Conservation (phyloP, 208 protist genomes). For the Leishmania turanica region DNA sequence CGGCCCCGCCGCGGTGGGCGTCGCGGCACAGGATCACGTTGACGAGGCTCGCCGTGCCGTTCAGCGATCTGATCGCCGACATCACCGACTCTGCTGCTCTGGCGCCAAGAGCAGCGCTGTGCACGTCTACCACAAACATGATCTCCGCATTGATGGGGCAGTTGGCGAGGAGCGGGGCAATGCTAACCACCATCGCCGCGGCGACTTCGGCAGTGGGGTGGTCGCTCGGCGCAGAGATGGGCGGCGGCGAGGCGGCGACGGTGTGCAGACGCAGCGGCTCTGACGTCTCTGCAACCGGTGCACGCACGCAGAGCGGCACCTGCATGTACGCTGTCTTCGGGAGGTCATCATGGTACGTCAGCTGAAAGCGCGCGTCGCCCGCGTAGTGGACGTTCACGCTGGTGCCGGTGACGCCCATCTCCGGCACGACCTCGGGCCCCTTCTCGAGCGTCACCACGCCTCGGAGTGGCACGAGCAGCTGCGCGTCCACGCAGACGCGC, state of each 20-base stretch:
- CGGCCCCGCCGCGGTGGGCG: constrained; percentile 22
- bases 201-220: constrained; percentile 22
- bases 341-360: constrained; percentile 29
- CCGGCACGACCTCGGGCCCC: constrained; percentile 9
- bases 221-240: constrained; percentile 27
- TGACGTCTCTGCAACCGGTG: constrained; percentile 39
- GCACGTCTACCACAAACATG: constrained; percentile 67
- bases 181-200: constrained; percentile 41
- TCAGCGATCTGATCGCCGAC: constrained; percentile 25
- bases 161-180: constrained; percentile 51
- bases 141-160: constrained; percentile 62
- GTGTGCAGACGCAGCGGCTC: constrained; percentile 65
- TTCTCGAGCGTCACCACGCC: constrained; percentile 46
- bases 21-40: constrained; percentile 62
- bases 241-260: not conserved
- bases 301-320: constrained; percentile 35
- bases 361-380: constrained; percentile 47
- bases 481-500: constrained; percentile 22
- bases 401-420: constrained; percentile 1
- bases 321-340: constrained; percentile 19
- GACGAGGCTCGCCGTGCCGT: constrained; percentile 42
- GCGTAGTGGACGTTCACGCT: constrained; percentile 29
- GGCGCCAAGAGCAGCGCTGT: constrained; percentile 25
- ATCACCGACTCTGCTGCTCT: constrained; percentile 46
- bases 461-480: constrained; percentile 55